Evolutionary conservation across 805 yeast genomes (phyloP).

Genomic region (Metschnikowia arizonensis): DNA sequence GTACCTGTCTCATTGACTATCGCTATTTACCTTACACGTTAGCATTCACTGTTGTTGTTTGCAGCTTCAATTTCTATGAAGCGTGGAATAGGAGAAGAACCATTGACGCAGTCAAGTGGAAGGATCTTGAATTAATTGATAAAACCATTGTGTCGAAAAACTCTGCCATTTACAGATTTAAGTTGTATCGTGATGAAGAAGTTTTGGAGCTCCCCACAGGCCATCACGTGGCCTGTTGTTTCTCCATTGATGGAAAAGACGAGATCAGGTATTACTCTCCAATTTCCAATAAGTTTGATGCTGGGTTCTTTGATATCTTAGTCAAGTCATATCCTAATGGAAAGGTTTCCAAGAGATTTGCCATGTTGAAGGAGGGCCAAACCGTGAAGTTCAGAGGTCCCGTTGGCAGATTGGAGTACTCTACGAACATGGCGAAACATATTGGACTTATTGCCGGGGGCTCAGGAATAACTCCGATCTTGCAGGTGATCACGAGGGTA

Average conservation of each 20-base stretch:
- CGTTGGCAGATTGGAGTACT: slow-evolving; percentile 65
- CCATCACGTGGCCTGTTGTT: slow-evolving; percentile 63
- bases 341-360: slow-evolving; percentile 62
- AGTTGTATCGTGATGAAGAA: slow-evolving; percentile 56
- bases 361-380: slow-evolving; percentile 59
- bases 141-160: slow-evolving; percentile 69
- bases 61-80: slow-evolving; percentile 35
- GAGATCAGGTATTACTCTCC: slow-evolving; percentile 71
- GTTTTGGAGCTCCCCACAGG: slow-evolving; percentile 67
- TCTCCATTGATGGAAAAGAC: slow-evolving; percentile 47
- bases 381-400: slow-evolving; percentile 74
- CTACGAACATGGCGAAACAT: slow-evolving; percentile 54
- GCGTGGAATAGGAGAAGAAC: slow-evolving; percentile 43
- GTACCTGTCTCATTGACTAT: slow-evolving; percentile 52
- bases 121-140: slow-evolving; percentile 63
- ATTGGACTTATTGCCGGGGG: slow-evolving; percentile 79
- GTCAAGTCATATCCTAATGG: slow-evolving; percentile 76
- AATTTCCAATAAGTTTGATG: slow-evolving; percentile 62
- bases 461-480: slow-evolving; percentile 85
- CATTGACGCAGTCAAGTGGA: slow-evolving; percentile 52
- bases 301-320: slow-evolving; percentile 71
- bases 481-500: slow-evolving; percentile 69
- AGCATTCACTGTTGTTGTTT: slow-evolving; percentile 32
- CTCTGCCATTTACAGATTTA: slow-evolving; percentile 71
- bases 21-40: slow-evolving; percentile 46